Conservation (phyloP, 2,329 filamentous ascomycete genomes). For the Endocalyx cinctus region DNA sequence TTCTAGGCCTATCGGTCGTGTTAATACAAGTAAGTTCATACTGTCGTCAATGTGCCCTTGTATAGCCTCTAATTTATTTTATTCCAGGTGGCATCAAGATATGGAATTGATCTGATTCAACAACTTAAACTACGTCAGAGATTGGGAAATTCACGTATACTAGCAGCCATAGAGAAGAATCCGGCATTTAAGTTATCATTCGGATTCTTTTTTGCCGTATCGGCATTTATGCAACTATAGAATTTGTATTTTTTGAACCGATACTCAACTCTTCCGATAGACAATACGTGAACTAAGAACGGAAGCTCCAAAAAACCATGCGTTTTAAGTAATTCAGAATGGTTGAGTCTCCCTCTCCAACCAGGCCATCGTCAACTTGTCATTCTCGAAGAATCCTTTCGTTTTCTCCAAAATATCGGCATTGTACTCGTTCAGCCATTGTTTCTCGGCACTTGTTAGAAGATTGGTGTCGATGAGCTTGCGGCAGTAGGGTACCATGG, state of each 20-base stretch:
- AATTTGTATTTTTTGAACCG: too few species aligned
- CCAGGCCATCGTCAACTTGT: conserved; percentile 71
- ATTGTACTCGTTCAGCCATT: conserved; percentile 87
- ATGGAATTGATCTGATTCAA: conserved; percentile 28
- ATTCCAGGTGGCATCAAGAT: conserved; percentile 26
- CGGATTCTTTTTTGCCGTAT: conserved; percentile 67
- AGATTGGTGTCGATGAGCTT: conserved; percentile 76
- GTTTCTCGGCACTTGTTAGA: conserved; percentile 68
- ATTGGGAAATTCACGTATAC: conserved; percentile 33
- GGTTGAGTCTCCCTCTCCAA: conserved; percentile 79
- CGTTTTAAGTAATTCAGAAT: conserved; percentile 31
- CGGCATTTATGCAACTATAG: conserved; percentile 50
- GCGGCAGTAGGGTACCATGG: conserved; percentile 90
- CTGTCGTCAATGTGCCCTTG: not conserved
- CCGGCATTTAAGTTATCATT: conserved; percentile 66
- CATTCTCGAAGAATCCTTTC: conserved; percentile 66
- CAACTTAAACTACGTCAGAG: conserved; percentile 27
- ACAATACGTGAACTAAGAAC: conserved; percentile 3
- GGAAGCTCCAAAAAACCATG: conserved; percentile 1
- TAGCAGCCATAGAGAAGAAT: conserved; percentile 50
- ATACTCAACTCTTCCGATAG: not conserved
- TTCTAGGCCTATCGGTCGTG: conserved; percentile 61
- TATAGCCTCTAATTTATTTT: conserved; percentile 2
- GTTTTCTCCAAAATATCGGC: conserved; percentile 78
- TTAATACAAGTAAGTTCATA: conserved; percentile 52